phyloP scores from a whole-genome alignment of 2,329 filamentous ascomycete genomes.

The Cercospora canescens region DNA sequence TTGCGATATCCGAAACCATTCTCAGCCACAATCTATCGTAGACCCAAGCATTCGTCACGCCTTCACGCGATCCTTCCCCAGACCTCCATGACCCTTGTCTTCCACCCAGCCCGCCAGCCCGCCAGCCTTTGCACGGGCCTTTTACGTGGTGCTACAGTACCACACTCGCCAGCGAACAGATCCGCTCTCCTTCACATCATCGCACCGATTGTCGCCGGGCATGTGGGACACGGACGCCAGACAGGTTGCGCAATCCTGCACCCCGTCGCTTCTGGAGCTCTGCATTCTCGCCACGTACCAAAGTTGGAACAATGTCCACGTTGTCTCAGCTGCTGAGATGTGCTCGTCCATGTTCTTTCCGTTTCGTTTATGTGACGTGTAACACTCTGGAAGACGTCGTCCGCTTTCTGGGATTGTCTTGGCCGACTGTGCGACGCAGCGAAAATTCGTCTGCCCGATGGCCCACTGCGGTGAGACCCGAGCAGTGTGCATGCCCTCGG shows the following conservation, averaged over 20 bases:
- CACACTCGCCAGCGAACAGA: not conserved
- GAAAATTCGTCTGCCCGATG: not conserved
- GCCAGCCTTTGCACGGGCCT: not conserved
- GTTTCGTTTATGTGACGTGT: not conserved
- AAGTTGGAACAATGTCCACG: not conserved
- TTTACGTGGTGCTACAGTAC: not conserved
- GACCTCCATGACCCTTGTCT: not conserved
- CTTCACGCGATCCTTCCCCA: not conserved
- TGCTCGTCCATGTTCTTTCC: not conserved
- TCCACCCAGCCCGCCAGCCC: not conserved
- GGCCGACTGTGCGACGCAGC: not conserved
- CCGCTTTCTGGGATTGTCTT: not conserved
- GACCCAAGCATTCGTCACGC: not conserved
- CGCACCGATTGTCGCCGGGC: not conserved
- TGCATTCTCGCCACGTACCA: not conserved
- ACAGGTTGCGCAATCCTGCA: not conserved
- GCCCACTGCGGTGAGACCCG: not conserved
- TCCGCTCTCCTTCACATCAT: not conserved
- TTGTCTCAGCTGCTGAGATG: not conserved
- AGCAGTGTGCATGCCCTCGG: too few relatives aligned
- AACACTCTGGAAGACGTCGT: not conserved
- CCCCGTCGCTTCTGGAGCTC: not conserved
- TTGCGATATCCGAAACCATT: not conserved
- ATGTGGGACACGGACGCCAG: not conserved
- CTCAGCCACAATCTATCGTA: not conserved